Conservation (phyloP, 176 grass and related monocot genomes). For the barley (Hordeum vulgare) region MorexV3_pseudomolecules_assembly NC_058524.1:454937108-454937607, state of each 20-base stretch:
- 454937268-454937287: too few relatives aligned
- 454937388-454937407: neutral
- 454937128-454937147: neutral
- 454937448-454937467: neutral
- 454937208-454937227: too few relatives aligned
- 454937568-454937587: too few relatives aligned
- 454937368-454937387: neutral
- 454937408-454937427: neutral
- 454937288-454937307: too few relatives aligned
- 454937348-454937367: too few relatives aligned
- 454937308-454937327: too few relatives aligned
- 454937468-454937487: neutral
- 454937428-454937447: neutral
- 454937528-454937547: neutral
- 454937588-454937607: neutral
- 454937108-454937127: slow-evolving; percentile 13
- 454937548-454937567: neutral
- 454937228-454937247: too few relatives aligned
- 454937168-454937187: neutral
- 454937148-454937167: neutral
- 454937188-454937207: too few relatives aligned
- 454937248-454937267: too few relatives aligned
- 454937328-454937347: too few relatives aligned
- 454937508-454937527: neutral
- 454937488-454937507: neutral